Evolutionary conservation across 352 stramenopile genomes (phyloP), one percentile per base, ranked within the genome.

Genomic region (Globisporangium emineosum): DNA sequence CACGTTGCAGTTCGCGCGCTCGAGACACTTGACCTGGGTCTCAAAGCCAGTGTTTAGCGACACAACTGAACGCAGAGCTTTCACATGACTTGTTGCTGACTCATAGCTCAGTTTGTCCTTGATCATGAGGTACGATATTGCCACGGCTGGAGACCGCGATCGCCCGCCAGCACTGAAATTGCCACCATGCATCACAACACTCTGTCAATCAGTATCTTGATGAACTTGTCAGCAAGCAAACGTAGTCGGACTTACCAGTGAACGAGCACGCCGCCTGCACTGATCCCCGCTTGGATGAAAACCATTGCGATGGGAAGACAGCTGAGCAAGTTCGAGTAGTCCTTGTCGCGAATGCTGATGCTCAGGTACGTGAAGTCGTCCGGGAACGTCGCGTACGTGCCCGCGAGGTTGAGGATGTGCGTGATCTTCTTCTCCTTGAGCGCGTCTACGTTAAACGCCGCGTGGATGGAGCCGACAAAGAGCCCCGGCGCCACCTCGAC

Each of bases 311-410:
- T 60, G 0, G 88, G 88, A 2, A 97, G 70, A 40, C 81, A 93
- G 65, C 88, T 94, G 15, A 97, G 76, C 63, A 97, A 64, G 54
- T 96, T 95, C 2, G 91, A 72, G 59, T 94, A 86, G 59, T 96
- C 89, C 60, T 96, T 96, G 71, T 97, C 91, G 27, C 91, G 81
- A 29, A 97, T 81, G 59, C 80, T 84, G n/a, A 97, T 67, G 63
- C 83, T 96, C 43, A 97, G 70, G 73, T 97, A 97, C 21, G 82
- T 93, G 59, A 97, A 97, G 23, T 86, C 71, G 10, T 90, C 75
- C 0, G 91, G 91, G 67, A 96, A 97, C 25, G 89, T 96, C n/a
- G 86, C 81, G 52, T 91, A 87, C 42, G 74, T 81, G 32, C 89
- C 90, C 0, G 90, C 86, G 13, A 94, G 82, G 64, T 97, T 97